Evolutionary conservation across 495 filamentous ascomycete genomes (phyloP).

Genomic region (Aspergillus carlsbadensis): DNA sequence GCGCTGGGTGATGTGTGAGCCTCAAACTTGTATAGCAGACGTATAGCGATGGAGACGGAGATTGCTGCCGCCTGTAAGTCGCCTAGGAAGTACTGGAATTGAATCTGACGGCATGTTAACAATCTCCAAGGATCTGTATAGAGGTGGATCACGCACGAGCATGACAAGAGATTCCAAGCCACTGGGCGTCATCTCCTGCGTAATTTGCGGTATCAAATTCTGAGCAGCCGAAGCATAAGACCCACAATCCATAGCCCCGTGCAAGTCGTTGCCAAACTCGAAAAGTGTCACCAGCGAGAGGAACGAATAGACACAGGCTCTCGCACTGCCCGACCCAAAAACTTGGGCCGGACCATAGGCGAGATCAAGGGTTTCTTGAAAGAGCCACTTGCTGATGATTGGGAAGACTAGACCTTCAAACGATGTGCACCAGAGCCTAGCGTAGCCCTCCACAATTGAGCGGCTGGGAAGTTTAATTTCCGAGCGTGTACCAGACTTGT

Average conservation of each 20-base stretch:
- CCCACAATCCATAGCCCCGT: slow-evolving; percentile 14
- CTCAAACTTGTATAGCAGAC: slow-evolving; percentile 17
- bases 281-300: slow-evolving; percentile 16
- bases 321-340: slow-evolving; percentile 15
- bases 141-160: slow-evolving; percentile 14
- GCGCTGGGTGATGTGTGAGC: slow-evolving; percentile 13
- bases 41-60: slow-evolving; percentile 16
- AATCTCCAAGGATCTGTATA: too few species aligned
- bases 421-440: slow-evolving; percentile 12
- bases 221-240: slow-evolving; percentile 14
- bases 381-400: slow-evolving; percentile 17
- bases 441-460: slow-evolving; percentile 10
- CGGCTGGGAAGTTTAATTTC: neutral
- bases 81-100: slow-evolving; percentile 21
- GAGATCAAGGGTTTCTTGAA: slow-evolving; percentile 18
- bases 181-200: slow-evolving; percentile 17
- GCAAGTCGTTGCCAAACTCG: slow-evolving; percentile 12
- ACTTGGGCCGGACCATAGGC: slow-evolving; percentile 6
- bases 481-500: too few species aligned
- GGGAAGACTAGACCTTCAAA: slow-evolving; percentile 18
- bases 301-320: slow-evolving; percentile 20
- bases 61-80: slow-evolving; percentile 17
- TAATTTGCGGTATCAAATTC: slow-evolving; percentile 4
- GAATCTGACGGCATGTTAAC: slow-evolving; percentile 4
- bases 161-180: slow-evolving; percentile 19